Evolutionary conservation across 441 rosid genomes (phyloP).

Genomic region (Dalechampia spathulata): DNA sequence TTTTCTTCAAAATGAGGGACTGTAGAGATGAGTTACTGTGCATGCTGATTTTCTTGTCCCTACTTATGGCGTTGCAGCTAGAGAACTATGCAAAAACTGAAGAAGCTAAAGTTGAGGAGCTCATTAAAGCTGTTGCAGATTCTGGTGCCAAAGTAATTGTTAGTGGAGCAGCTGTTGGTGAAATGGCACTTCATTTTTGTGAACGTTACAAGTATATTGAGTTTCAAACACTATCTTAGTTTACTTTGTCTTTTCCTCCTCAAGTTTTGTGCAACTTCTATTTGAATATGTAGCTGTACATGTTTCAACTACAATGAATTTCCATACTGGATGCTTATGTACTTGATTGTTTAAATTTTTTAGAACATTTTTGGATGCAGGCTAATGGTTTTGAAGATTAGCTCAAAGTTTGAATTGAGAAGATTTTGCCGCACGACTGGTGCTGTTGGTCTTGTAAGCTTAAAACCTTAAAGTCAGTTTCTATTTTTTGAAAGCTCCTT

Average conservation of each 20-base stretch:
- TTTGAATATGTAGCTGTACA: too few species aligned
- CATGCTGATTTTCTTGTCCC: too few species aligned
- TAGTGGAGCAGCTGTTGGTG: constrained; percentile 97
- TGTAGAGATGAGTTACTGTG: too few species aligned
- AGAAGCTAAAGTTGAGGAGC: constrained; percentile 94
- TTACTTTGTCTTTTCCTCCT: too few species aligned
- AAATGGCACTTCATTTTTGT: constrained; percentile 99
- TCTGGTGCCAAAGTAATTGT: constrained; percentile 97
- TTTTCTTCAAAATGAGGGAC: too few species aligned
- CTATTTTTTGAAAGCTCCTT: constrained; percentile 1
- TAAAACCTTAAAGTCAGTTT: constrained; percentile 4
- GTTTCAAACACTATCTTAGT: background rate
- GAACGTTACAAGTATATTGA: constrained; percentile 89
- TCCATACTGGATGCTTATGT: too few species aligned
- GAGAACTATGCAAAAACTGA: constrained; percentile 97
- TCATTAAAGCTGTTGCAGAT: constrained; percentile 90
- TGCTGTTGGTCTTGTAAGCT: constrained; percentile 72
- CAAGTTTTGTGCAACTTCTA: too few species aligned
- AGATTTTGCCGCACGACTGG: constrained; percentile 99
- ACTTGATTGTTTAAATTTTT: too few species aligned
- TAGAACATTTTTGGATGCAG: constrained; percentile 38
- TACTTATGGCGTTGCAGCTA: constrained; percentile 57
- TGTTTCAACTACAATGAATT: too few species aligned
- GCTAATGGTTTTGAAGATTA: constrained; percentile 94
- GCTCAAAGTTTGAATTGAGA: constrained; percentile 97